These are phyloP conservation scores for Talaromyces thailandensis DNA, from an alignment of 495 filamentous ascomycete genomes.

Conservation along the genomic window DNA sequence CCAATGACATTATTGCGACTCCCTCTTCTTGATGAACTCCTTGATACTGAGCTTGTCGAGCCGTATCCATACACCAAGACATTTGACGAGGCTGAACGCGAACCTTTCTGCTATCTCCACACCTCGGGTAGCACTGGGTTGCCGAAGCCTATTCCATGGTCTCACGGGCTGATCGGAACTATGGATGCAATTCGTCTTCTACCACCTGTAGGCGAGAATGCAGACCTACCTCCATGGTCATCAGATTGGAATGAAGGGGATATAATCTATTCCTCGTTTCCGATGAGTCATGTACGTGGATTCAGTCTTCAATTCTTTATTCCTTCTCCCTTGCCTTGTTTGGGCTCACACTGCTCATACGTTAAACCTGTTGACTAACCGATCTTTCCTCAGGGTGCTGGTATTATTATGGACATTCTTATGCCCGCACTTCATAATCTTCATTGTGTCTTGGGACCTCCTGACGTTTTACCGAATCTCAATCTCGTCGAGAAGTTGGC, in stretches of 20 bases:
- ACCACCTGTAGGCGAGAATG: slow-evolving; percentile 14
- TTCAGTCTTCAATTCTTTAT: no score
- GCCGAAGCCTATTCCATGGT: slow-evolving; percentile 28
- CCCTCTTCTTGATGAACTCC: neutral
- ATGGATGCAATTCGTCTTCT: slow-evolving; percentile 10
- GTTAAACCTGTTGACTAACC: no score
- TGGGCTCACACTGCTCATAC: no score
- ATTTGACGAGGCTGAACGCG: slow-evolving; percentile 20
- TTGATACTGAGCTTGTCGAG: neutral
- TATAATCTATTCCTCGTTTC: slow-evolving; percentile 20
- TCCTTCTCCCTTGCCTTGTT: no score
- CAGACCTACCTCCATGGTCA: slow-evolving; percentile 13
- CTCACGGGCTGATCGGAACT: neutral
- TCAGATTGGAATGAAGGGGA: slow-evolving; percentile 12
- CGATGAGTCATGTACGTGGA: slow-evolving; percentile 21
- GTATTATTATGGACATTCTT: slow-evolving; percentile 19
- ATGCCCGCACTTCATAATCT: slow-evolving; percentile 16
- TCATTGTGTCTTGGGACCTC: slow-evolving; percentile 20
- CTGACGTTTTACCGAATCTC: slow-evolving; percentile 16
- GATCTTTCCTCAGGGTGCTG: no score
- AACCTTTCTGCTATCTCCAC: slow-evolving; percentile 27
- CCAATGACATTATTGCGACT: neutral
- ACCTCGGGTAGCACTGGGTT: slow-evolving; percentile 40
- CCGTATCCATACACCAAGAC: slow-evolving; percentile 21
- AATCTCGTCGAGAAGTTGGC: slow-evolving; percentile 16